A percentile compares a stretch with the other conserved stretches of the same genome.
These are phyloP conservation scores for Pachysandra terminalis DNA, from an alignment of 164 flowering plant genomes.

Conservation along the genomic window DNA sequence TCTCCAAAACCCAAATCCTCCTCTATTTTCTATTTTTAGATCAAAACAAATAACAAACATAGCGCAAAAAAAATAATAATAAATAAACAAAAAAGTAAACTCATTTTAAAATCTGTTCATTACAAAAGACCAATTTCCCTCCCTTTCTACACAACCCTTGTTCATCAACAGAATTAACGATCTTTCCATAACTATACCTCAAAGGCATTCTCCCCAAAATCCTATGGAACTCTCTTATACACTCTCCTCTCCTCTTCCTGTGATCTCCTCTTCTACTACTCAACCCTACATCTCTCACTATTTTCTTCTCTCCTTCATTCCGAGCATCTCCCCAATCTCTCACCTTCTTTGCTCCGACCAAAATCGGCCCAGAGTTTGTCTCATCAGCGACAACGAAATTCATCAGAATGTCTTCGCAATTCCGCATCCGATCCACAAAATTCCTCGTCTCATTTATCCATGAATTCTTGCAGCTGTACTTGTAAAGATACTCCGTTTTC, in stretches of 20 bases:
- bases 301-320: too few relatives aligned
- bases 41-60: too few relatives aligned
- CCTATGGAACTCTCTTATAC: too few relatives aligned
- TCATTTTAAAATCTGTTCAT: conserved; percentile 34
- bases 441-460: conserved; percentile 28
- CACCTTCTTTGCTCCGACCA: conserved; percentile 59
- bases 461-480: conserved; percentile 49
- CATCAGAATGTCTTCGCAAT: too few relatives aligned
- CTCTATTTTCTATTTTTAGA: too few relatives aligned
- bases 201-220: too few relatives aligned
- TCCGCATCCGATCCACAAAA: conserved; percentile 54
- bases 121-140: conserved; percentile 69
- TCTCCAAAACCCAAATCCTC: too few relatives aligned
- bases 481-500: conserved; percentile 45
- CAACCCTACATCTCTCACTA: too few relatives aligned
- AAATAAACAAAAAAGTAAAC: too few relatives aligned
- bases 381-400: conserved; percentile 64
- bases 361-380: conserved; percentile 45
- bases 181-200: conserved; percentile 71
- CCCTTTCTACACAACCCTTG: conserved; percentile 72
- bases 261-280: conserved; percentile 68
- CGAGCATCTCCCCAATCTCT: too few relatives aligned
- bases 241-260: conserved; percentile 78
- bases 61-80: too few relatives aligned
- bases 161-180: conserved; percentile 63